These are phyloP conservation scores for Cyberlindnera maclurae DNA, from an alignment of 805 yeast genomes.

Conservation along the genomic window DNA sequence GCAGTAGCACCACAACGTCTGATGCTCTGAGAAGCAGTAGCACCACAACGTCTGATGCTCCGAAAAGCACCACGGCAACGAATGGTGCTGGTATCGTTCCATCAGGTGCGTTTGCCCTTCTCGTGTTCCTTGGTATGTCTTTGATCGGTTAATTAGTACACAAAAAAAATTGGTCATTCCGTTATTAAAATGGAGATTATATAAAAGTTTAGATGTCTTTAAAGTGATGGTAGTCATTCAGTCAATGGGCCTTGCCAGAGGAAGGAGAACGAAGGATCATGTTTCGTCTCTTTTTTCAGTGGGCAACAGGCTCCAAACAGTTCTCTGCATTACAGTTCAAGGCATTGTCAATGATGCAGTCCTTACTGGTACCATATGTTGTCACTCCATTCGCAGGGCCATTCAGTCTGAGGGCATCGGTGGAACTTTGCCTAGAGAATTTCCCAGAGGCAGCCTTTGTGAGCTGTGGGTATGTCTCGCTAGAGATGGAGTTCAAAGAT, in stretches of 20 bases:
- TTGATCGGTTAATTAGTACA: no score
- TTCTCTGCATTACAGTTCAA: constrained; percentile 42
- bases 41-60: neutral
- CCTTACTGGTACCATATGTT: constrained; percentile 30
- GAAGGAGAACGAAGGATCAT: no score
- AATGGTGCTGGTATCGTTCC: neutral
- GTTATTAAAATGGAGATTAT: no score
- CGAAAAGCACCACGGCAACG: neutral
- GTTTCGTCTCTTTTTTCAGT: no score
- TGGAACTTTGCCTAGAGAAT: constrained; percentile 16
- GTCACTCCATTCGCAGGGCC: constrained; percentile 12
- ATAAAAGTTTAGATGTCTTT: no score
- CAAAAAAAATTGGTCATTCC: no score
- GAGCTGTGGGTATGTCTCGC: constrained; percentile 27
- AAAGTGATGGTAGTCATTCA: no score
- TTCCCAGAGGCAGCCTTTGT: constrained; percentile 29
- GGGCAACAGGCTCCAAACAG: constrained; percentile 27
- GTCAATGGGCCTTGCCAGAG: no score
- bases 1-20: neutral
- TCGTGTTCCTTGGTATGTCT: neutral
- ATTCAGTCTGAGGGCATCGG: constrained; percentile 7
- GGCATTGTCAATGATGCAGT: constrained; percentile 46
- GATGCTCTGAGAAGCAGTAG: neutral
- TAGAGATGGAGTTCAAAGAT: constrained; percentile 22
- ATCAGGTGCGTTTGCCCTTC: neutral